Base-by-base conservation (phyloP, 1,284 basidiomycete genomes). In the Hemileia vastatrix region DNA sequence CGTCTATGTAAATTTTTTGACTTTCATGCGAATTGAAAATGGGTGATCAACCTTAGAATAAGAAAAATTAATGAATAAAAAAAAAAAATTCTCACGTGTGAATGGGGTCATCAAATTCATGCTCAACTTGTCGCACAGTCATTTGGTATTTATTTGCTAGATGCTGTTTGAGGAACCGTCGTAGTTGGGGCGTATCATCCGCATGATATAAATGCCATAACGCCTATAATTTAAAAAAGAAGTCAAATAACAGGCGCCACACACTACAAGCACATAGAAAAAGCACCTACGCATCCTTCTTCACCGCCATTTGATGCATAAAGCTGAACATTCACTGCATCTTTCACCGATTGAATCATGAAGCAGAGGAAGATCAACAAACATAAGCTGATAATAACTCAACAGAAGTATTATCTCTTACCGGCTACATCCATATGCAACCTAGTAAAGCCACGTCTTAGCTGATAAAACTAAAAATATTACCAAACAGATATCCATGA, bases 361-460 rank as follows among this genome's bases (percentile, higher is more conserved):
- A n/a, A n/a, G n/a, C n/a, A n/a, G n/a, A n/a, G n/a, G n/a, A n/a
- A n/a, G n/a, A n/a, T n/a, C n/a, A n/a, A n/a, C n/a, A n/a, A n/a
- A n/a, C n/a, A n/a, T n/a, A n/a, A n/a, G n/a, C n/a, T n/a, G n/a
- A n/a, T n/a, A n/a, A n/a, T n/a, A n/a, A n/a, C 11, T n/a, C 6
- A 48, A 3, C 49, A 55, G 48, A 40, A 2, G 21, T 4, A 6
- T 4, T 1, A 31, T 2, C 31, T 45, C 51, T 43, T 1, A 62
- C 59, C 71, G 31, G 71, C 70, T 15, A 73, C 68, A 56, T 73
- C 71, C 71, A 73, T 73, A 55, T 73, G 71, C 18, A 73, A 51
- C 2, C 69, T 62, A 19, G 18, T 15, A 40, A 47, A 2, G 13
- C 15, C 40, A 44, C 24, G 9, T 48, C 36, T 4, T 1, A 33